Evolutionary conservation across 2,329 filamentous ascomycete species (phyloP).

Genomic region (Pyricularia grisea): DNA sequence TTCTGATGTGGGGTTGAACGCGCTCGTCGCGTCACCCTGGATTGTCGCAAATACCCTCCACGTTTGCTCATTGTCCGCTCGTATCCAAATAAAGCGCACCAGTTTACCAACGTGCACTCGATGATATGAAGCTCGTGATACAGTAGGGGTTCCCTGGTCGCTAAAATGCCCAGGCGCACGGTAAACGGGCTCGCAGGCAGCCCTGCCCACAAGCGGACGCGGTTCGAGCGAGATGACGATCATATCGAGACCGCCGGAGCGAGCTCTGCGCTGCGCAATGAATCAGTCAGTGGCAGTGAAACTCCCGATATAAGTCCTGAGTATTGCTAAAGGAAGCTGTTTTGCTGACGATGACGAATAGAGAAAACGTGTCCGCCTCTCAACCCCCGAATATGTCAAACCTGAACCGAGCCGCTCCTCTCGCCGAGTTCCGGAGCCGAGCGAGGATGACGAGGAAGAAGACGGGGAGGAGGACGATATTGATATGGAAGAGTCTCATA

Average conservation of each 20-base stretch:
- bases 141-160: neutral
- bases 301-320: neutral
- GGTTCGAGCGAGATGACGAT: slow-evolving; percentile 23
- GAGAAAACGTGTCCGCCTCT: slow-evolving; percentile 16
- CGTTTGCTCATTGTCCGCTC: neutral
- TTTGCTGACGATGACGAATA: slow-evolving; percentile 10
- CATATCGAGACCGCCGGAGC: slow-evolving; percentile 27
- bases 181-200: slow-evolving; percentile 12
- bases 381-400: neutral
- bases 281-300: slow-evolving; percentile 23
- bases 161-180: slow-evolving; percentile 19
- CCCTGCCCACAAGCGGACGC: slow-evolving; percentile 30
- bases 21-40: neutral
- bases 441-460: neutral
- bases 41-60: neutral
- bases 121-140: neutral
- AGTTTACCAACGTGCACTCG: neutral
- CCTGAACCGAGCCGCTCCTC: neutral
- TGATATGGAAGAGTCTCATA: neutral
- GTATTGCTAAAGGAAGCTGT: neutral
- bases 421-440: neutral
- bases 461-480: neutral
- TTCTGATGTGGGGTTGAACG: neutral
- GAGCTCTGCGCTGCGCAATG: slow-evolving; percentile 28
- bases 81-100: neutral